phyloP scores from a whole-genome alignment of 257 asterid genomes.

The Lycium ferocissimum region DNA sequence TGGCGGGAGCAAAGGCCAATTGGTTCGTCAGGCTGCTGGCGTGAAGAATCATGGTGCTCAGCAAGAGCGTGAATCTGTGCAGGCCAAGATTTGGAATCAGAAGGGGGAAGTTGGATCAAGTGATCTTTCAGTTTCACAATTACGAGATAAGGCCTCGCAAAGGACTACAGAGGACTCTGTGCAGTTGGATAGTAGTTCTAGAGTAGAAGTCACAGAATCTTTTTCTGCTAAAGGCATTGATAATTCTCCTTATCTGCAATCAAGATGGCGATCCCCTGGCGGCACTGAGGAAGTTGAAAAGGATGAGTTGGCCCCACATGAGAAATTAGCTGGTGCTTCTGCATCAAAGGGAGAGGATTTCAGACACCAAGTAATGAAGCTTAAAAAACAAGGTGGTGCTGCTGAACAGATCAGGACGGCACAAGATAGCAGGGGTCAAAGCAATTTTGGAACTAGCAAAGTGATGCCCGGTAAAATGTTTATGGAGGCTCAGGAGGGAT shows the following conservation, averaged over 20 bases:
- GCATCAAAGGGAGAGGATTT: constrained; percentile 54
- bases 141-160: constrained; percentile 41
- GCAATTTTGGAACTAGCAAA: constrained; percentile 44
- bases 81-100: constrained; percentile 45
- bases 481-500: constrained; percentile 54
- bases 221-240: constrained; percentile 51
- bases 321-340: constrained; percentile 45
- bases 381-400: constrained; percentile 47
- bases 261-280: constrained; percentile 46
- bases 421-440: constrained; percentile 47
- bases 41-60: constrained; percentile 42
- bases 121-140: constrained; percentile 39
- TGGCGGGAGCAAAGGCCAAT: constrained; percentile 29
- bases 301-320: constrained; percentile 43
- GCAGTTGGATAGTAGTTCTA: constrained; percentile 48
- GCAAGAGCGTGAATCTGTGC: constrained; percentile 31
- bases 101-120: constrained; percentile 46
- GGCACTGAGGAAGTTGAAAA: constrained; percentile 46
- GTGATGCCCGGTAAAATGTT: constrained; percentile 43
- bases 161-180: constrained; percentile 50
- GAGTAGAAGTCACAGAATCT: constrained; percentile 57
- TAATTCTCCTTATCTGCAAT: constrained; percentile 48
- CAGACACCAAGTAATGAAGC: constrained; percentile 52
- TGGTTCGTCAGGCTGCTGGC: constrained; percentile 43
- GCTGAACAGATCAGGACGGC: constrained; percentile 54